Base-by-base conservation (phyloP, 257 asterid species). In the Anisodus acutangulus region DNA sequence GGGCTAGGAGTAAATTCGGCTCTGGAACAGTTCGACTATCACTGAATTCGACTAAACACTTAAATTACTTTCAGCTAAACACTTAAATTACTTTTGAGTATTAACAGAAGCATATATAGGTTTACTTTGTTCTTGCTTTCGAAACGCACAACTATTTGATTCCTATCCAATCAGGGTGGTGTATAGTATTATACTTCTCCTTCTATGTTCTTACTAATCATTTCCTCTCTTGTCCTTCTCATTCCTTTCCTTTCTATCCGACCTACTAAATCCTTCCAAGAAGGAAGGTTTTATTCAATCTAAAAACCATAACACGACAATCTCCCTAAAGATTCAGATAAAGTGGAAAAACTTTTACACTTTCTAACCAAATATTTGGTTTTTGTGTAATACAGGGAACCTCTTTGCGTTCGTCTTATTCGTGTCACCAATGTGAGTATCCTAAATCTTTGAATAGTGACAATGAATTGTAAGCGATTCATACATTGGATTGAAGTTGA, bases 371-470 rank as follows among this genome's bases (percentile, higher is more conserved):
- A 31, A 31, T 31, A 16, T 82, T 67, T 53, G 83, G 37, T n/a
- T n/a, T 39, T 35, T 85, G 60, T 49, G 69, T 55, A 67, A 87
- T 89, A 91, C 96, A 95, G 98, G 98, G 78, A 95, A 95, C 79
- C 88, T 95, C 84, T 87, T 89, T 64, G 98, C 98, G 22, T 88
- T 95, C 83, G 95, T 89, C 85, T 81, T 95, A 83, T 95, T 95
- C 71, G 89, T 95, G 16, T 93, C 98, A 39, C 98, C 98, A 41
- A 89, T 95, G 98, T 95, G 89, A 95, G 98, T 88, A 31, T 68
- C 74, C 49, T 9, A 82, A n/a, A 79, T 83, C 71, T 39, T 55
- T 62, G 15, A 0, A 57, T 70, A 57, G 43, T 49, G 15, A 35
- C 31, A 76, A 12, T 22, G 41, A 10, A 12, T 22, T 11, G 16